These are phyloP conservation scores for Lodderomyces beijingensis DNA, from an alignment of 1,139 yeast species.

Conservation along the genomic window DNA sequence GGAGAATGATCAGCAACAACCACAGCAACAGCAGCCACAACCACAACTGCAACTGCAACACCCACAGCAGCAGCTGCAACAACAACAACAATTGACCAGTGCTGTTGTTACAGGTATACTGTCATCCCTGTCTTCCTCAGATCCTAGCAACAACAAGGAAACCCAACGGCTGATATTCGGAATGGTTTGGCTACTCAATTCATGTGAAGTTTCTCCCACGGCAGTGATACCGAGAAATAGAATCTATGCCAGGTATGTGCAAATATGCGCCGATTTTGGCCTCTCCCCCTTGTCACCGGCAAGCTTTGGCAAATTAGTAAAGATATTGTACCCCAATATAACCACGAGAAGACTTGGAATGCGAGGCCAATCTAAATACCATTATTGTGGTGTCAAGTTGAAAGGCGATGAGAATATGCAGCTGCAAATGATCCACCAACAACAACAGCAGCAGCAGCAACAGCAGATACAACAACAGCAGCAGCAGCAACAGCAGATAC, in stretches of 20 bases:
- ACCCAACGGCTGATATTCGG: constrained; percentile 76
- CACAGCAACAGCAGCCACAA: neutral
- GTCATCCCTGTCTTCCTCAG: constrained; percentile 6
- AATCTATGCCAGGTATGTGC: constrained; percentile 76
- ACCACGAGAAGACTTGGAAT: constrained; percentile 84
- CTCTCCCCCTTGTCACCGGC: constrained; percentile 81
- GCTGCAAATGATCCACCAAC: constrained; percentile 10
- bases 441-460: constrained; percentile 8
- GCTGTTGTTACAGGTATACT: neutral
- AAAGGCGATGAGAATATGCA: constrained; percentile 43
- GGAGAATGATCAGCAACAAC: constrained; percentile 22
- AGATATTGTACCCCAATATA: constrained; percentile 66
- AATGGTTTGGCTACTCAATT: constrained; percentile 70
- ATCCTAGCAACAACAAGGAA: constrained; percentile 38
- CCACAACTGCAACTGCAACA: neutral
- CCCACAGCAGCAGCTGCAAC: neutral
- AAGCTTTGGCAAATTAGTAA: constrained; percentile 78
- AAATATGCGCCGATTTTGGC: constrained; percentile 62
- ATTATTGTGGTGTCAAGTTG: constrained; percentile 79
- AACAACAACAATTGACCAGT: neutral
- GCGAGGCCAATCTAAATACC: constrained; percentile 86
- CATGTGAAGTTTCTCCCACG: constrained; percentile 60
- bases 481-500: constrained; percentile 1
- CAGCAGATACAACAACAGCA: constrained; percentile 1
- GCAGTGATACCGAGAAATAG: constrained; percentile 82